Evolutionary conservation across 768 basidiomycete genomes (phyloP), one percentile per base, ranked within the genome.

Genomic region (Phaeotremella skinneri): DNA sequence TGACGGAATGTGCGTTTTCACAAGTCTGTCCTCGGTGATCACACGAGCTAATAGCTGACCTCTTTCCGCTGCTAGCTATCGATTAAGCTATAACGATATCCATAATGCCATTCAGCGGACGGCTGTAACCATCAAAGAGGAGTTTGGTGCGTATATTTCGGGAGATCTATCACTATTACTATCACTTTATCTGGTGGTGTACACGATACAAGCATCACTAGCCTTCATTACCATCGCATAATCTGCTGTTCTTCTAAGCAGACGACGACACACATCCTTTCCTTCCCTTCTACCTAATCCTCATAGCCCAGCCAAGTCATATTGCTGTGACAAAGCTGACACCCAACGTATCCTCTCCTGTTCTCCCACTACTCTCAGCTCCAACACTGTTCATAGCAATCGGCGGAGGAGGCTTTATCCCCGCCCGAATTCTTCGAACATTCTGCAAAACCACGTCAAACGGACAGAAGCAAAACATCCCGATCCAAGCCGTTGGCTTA

Each of bases 401-500:
- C 49, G 76, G 76, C 7, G 76, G 76, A 34, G 76, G 91, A 43
- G 93, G 94, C 27, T 97, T 94, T 80, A 92, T 97, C 79, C 93
- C 93, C 50, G 93, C 93, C 21, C 87, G 93, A 45, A 88, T 96
- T 43, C 82, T 94, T 83, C 58, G 90, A 87, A 93, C 92, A 0
- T 92, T 91, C 80, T 80, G 92, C 62, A 87, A 88, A 71, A 77
- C 83, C 17, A 81, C 83, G 1, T 82, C 82, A 41, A 53, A 54
- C 2, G 64, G 66, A 2, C 61, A 70, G 27, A 86, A 88, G 68
- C 85, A 84, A 67, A 87, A 89, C 56, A 85, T 98, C 52, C 89
- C 90, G 48, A 96, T 97, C 64, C 90, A 92, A 76, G 94, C 96
- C 3, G 97, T 99, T 64, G 93, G 96, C 1, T 84, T 99, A 30